phyloP scores from a whole-genome alignment of 2,329 filamentous ascomycete species.

The Diaporthe vaccinii region DNA sequence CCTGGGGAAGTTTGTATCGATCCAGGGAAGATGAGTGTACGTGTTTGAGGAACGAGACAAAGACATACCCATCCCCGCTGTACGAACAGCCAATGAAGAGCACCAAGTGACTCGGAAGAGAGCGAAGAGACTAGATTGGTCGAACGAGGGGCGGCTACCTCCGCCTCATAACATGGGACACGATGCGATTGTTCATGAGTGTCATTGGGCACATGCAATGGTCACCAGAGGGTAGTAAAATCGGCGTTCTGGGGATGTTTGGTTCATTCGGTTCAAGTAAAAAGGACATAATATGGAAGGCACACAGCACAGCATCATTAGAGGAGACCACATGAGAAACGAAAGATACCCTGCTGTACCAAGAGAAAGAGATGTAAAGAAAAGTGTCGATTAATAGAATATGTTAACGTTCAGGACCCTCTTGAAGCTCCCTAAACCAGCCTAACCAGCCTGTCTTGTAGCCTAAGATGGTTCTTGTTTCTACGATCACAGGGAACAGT shows the following conservation, averaged over 20 bases:
- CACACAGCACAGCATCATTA: slow-evolving; percentile 23
- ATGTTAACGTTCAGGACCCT: not conserved
- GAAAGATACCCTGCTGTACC: slow-evolving; percentile 28
- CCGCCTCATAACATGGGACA: not conserved
- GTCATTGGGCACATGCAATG: not conserved
- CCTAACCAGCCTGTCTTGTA: not conserved
- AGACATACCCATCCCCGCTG: not conserved
- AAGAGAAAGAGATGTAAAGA: slow-evolving; percentile 8
- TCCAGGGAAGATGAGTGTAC: not conserved
- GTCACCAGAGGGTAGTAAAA: not conserved
- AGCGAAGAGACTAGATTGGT: not conserved
- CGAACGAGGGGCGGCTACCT: not conserved
- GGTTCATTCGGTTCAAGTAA: slow-evolving; percentile 16
- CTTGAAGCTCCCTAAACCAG: not conserved
- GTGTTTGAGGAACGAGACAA: not conserved
- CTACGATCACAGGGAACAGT: not conserved
- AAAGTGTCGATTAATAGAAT: not conserved
- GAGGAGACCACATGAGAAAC: slow-evolving; percentile 25
- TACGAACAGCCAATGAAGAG: not conserved
- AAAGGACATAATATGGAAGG: slow-evolving; percentile 5
- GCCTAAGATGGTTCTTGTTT: not conserved
- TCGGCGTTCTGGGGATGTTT: slow-evolving; percentile 14
- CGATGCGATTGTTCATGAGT: not conserved
- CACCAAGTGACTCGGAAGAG: not conserved
- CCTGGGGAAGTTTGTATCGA: not conserved